Percentiles rank a stretch among this genome's conserved stretches.
Conservation (phyloP, 2,329 filamentous ascomycete species). For the Fusarium subglutinans region DNA sequence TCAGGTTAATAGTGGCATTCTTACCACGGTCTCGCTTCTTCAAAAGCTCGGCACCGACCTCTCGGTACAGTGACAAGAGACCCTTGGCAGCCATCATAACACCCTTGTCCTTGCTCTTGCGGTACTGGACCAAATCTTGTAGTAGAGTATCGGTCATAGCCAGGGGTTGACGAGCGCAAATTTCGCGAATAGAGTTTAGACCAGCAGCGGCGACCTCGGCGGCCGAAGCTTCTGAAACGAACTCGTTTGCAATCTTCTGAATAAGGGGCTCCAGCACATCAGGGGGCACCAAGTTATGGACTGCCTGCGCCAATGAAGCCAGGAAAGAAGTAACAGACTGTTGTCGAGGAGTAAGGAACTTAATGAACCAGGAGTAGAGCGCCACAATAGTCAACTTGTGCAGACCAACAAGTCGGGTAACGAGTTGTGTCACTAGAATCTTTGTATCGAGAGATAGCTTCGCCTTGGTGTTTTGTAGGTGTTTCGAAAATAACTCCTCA, state of each 20-base stretch:
- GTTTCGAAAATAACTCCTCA: slow-evolving; percentile 88
- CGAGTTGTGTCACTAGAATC: slow-evolving; percentile 87
- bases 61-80: slow-evolving; percentile 87
- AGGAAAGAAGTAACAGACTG: slow-evolving; percentile 92
- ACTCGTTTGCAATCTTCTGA: slow-evolving; percentile 97
- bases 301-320: slow-evolving; percentile 89
- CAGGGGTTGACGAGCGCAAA: slow-evolving; percentile 91
- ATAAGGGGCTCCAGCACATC: slow-evolving; percentile 91
- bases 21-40: slow-evolving; percentile 92
- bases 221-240: slow-evolving; percentile 93
- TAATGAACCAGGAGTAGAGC: slow-evolving; percentile 96
- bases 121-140: slow-evolving; percentile 94
- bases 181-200: slow-evolving; percentile 92
- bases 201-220: slow-evolving; percentile 91
- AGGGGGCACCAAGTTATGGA: slow-evolving; percentile 89
- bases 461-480: slow-evolving; percentile 86
- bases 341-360: slow-evolving; percentile 88
- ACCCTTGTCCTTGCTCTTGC: slow-evolving; percentile 97
- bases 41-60: slow-evolving; percentile 88
- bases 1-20: slow-evolving; percentile 84
- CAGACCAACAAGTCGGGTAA: slow-evolving; percentile 88
- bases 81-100: slow-evolving; percentile 99
- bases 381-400: slow-evolving; percentile 91
- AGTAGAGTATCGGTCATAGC: slow-evolving; percentile 96
- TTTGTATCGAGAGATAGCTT: slow-evolving; percentile 90